A percentile compares a stretch with the other conserved stretches of the same genome.
phyloP scores from a whole-genome alignment of 2,329 filamentous ascomycete species.

The Diaporthe amygdali region DNA sequence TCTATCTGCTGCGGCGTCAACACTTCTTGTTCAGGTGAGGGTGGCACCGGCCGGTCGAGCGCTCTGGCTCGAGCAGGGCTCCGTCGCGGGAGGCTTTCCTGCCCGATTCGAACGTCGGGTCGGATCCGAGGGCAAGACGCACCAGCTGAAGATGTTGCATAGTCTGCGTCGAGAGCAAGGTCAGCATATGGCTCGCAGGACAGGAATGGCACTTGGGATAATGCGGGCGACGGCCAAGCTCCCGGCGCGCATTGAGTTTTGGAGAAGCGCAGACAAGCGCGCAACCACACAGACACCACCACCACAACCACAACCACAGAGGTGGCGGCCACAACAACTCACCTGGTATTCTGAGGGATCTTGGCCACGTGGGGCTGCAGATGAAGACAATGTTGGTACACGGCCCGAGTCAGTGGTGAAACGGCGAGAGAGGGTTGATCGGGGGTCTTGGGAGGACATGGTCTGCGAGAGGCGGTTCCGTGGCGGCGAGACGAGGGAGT shows the following conservation, averaged over 20 bases:
- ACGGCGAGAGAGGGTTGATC: constrained; percentile 82
- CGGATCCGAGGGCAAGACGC: constrained; percentile 13
- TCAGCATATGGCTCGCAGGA: not conserved
- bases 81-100: not conserved
- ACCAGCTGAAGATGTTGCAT: constrained; percentile 80
- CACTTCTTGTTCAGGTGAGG: not conserved
- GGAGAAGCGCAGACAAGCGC: constrained; percentile 17
- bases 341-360: constrained; percentile 52
- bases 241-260: constrained; percentile 16
- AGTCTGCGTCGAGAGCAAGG: constrained; percentile 48
- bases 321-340: constrained; percentile 12
- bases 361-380: constrained; percentile 57
- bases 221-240: not conserved
- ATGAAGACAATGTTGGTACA: constrained; percentile 74
- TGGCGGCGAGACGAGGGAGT: constrained; percentile 75
- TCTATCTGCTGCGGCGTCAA: constrained; percentile 68
- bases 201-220: not conserved
- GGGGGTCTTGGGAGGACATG: constrained; percentile 67
- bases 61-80: not conserved
- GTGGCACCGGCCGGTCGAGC: constrained; percentile 22
- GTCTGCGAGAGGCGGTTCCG: constrained; percentile 70
- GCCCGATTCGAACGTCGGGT: not conserved
- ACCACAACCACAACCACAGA: not conserved
- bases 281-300: constrained; percentile 14
- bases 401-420: constrained; percentile 93